Conservation (phyloP, 192 early-diverging fungal genomes). For the Phycomyces nitens region DNA sequence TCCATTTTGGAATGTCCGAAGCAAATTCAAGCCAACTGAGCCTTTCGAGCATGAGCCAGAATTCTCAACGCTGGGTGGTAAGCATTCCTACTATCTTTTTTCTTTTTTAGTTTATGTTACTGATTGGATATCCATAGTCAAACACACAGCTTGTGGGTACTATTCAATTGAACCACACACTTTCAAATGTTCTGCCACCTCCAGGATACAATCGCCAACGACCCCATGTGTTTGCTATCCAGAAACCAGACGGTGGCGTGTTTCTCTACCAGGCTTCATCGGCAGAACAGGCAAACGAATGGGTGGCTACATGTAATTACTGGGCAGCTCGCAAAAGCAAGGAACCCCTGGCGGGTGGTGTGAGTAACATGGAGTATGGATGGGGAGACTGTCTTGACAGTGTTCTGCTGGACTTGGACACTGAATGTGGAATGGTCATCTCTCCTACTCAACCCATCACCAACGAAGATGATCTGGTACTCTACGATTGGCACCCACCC, state of each 20-base stretch:
- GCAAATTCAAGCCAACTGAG: background rate
- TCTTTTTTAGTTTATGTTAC: background rate
- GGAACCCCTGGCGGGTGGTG: constrained; percentile 81
- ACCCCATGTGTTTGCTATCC: constrained; percentile 82
- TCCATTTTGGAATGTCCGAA: constrained; percentile 7
- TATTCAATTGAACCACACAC: constrained; percentile 70
- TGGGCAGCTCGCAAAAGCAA: constrained; percentile 91
- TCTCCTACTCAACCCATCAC: background rate
- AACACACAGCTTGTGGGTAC: constrained; percentile 38
- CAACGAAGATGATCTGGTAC: constrained; percentile 32
- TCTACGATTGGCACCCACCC: constrained; percentile 50
- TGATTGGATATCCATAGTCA: constrained; percentile 8
- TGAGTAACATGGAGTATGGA: constrained; percentile 89
- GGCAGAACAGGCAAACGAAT: constrained; percentile 64
- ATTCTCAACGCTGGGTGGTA: background rate
- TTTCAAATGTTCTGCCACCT: constrained; percentile 79
- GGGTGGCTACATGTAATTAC: constrained; percentile 87
- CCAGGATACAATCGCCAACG: constrained; percentile 78
- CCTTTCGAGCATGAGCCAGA: background rate
- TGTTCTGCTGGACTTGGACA: constrained; percentile 15
- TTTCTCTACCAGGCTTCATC: constrained; percentile 83
- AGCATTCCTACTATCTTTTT: background rate
- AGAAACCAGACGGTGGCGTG: constrained; percentile 70
- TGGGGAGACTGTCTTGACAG: constrained; percentile 62
- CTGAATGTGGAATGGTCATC: background rate